Evolutionary conservation across 257 asterid species (phyloP).

Genomic region (Solanum sejunctum): DNA sequence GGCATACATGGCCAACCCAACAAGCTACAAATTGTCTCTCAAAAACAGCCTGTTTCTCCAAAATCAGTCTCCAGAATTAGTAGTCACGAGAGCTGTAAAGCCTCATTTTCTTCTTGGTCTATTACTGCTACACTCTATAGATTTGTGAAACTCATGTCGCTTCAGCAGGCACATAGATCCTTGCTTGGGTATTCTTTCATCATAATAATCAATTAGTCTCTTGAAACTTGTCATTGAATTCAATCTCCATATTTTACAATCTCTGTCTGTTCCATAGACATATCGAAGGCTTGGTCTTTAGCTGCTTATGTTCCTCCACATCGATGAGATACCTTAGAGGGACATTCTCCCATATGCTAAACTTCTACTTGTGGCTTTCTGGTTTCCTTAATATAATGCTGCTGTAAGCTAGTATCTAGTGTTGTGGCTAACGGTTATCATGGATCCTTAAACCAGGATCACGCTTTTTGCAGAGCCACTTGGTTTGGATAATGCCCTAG

Average conservation of each 20-base stretch:
- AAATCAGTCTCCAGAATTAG: neutral
- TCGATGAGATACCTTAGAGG: neutral
- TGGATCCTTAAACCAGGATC: neutral
- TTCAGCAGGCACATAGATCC: neutral
- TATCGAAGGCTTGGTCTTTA: neutral
- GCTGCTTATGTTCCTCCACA: neutral
- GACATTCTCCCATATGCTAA: neutral
- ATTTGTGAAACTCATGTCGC: neutral
- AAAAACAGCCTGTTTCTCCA: neutral
- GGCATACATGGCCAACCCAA: neutral
- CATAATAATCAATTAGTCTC: neutral
- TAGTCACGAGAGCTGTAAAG: neutral
- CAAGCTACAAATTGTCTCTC: neutral
- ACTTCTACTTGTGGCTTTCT: neutral
- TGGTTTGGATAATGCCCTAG: neutral
- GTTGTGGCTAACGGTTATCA: neutral
- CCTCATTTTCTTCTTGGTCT: neutral
- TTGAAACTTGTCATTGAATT: neutral
- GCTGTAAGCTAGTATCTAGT: neutral
- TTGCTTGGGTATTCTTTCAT: neutral
- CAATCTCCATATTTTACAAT: neutral
- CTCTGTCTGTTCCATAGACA: neutral
- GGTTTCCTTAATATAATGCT: neutral
- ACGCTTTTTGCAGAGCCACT: neutral
- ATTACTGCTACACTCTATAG: neutral